Evolutionary conservation across 2,329 filamentous ascomycete genomes (phyloP).

Genomic region (Pestalotiopsis fici): DNA sequence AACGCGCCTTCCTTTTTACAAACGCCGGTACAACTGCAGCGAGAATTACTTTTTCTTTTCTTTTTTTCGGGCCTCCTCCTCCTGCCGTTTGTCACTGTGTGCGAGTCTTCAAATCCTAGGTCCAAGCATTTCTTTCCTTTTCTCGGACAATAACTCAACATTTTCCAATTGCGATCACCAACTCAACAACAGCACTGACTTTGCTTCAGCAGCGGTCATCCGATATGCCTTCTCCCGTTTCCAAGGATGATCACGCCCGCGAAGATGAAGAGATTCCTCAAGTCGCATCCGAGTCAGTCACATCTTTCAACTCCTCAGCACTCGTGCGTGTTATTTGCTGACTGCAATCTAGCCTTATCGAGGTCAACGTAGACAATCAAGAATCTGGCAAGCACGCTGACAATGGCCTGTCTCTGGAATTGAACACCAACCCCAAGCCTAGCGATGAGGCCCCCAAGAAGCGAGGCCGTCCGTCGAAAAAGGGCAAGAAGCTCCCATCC

Average conservation of each 20-base stretch:
- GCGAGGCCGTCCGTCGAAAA: background rate
- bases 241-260: background rate
- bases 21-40: no score
- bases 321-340: background rate
- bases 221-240: background rate
- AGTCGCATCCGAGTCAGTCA: background rate
- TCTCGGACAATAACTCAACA: no score
- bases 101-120: no score
- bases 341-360: background rate
- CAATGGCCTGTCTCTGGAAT: background rate
- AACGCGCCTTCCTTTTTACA: no score
- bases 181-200: background rate
- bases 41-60: no score
- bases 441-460: background rate
- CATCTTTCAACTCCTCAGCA: background rate
- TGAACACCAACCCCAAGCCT: background rate
- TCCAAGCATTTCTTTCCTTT: no score
- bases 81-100: no score
- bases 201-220: background rate
- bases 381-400: background rate
- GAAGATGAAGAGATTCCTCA: background rate
- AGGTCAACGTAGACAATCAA: background rate
- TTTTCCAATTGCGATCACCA: no score
- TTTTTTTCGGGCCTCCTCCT: no score
- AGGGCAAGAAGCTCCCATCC: background rate